Base-by-base conservation (phyloP, 306 rosid species). In the Vicia faba region DNA sequence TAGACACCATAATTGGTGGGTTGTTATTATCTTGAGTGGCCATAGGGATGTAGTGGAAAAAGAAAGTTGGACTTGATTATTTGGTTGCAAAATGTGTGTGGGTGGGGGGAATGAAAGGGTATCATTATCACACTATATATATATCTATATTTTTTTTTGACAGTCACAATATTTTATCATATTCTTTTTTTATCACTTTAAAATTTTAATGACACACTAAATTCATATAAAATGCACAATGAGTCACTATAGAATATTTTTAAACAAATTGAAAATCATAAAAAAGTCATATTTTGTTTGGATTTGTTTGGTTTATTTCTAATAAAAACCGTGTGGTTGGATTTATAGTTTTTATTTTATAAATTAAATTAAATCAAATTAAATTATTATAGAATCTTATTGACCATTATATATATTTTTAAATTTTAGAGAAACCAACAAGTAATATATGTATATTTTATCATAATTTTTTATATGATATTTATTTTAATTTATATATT, bases 1-100 rank as follows among this genome's bases (percentile, higher is more conserved):
- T 86, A 0, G 88, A 86, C 19, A 48, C 78, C 12, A 39, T 11
- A 1, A 28, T 29, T 14, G 73, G 59, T 0, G 61, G 55, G 18
- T 16, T 62, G 8, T 2, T 25, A 25, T 25, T 2, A 25, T 78
- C 60, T 5, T 11, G 33, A 1, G 56, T 35, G 5, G 60, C 74
- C 84, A 80, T 61, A 14, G 68, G 50, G 38, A 7, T 8, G 5
- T 44, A 44, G 61, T 28, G 14, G 63, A 28, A 57, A 29, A 7
- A 29, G 8, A 29, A 25, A 25, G 28, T 26, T 26, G 38, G 40
- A 29, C 23, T 33, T 31, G 1, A 31, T 29, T 57, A 31, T 20
- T 53, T 53, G 33, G 7, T 53, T 5, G 18, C 19, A 31, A 58
- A 33, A 8, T 35, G 43, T 58, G 64, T 31, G 36, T 25, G 23